Evolutionary conservation across 495 filamentous ascomycete species (phyloP), one percentile per base, ranked within the genome.

Genomic region (Glonium stellatum): DNA sequence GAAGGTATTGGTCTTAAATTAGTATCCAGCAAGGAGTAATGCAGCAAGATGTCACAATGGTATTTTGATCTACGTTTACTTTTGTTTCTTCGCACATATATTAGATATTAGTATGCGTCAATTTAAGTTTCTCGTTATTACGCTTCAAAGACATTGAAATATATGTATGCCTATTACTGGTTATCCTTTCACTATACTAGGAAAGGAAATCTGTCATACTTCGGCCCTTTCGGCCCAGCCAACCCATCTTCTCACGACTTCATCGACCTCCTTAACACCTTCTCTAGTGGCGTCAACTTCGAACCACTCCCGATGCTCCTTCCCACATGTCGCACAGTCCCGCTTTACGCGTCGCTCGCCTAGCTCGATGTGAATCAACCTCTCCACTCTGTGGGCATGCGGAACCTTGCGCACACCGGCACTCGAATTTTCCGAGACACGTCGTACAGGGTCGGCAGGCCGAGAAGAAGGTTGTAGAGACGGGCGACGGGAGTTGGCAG

Each of bases 251-350:
- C 85, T 82, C 23, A 97, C 83, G 52, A 90, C 82, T 57, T 88
- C 90, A 78, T 99, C 92, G 5, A 97, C 87, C 23, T 73, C 80
- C 57, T 76, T 80, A 11, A 97, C 75, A 0, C 86, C 87, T 11
- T 85, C 77, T 65, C 84, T 81, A 18, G 74, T 82, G 1, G 89
- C 90, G 54, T 88, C 83, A 6, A 97, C 83, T 72, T 93, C 91
- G 72, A 99, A 97, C 93, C 93, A 99, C 72, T 99, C 93, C 39
- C 84, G 77, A 73, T 99, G 95, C 65, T 88, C 86, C 71, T 84
- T 89, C 11, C 92, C 91, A 70, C 93, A 99, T 8, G 81, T 81
- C 8, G 75, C 72, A 69, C 93, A 99, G 47, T 79, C 79, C 18
- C 85, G 82, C 60, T 83, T 79, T 10, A 89, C 75, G 15, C 87